These are phyloP conservation scores for Rhynchosporium graminicola DNA, from an alignment of 2,329 filamentous ascomycete species.

Conservation along the genomic window DNA sequence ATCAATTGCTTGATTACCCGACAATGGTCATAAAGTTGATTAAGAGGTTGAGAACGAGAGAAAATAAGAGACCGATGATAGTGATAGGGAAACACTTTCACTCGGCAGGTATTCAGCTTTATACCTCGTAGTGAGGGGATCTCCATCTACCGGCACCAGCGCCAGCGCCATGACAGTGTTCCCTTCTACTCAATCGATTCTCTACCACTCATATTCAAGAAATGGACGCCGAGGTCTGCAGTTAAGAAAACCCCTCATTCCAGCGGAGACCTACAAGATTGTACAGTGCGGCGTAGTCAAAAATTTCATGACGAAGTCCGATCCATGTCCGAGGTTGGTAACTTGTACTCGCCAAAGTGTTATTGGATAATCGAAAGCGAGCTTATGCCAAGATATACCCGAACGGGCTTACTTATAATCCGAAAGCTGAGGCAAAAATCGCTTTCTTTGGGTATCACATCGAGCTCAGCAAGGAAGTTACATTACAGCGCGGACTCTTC, in stretches of 20 bases:
- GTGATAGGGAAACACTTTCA: background rate
- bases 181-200: background rate
- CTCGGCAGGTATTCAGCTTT: background rate
- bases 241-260: background rate
- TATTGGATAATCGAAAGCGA: background rate
- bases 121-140: conserved; percentile 9
- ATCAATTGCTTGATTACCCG: background rate
- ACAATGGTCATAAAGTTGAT: background rate
- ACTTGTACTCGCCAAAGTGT: background rate
- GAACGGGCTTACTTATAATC: too few species aligned
- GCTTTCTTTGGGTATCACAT: too few species aligned
- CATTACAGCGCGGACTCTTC: too few species aligned
- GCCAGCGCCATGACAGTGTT: background rate
- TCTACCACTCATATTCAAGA: background rate
- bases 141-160: background rate
- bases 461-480: too few species aligned
- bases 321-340: background rate
- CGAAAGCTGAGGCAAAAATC: too few species aligned
- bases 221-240: background rate
- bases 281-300: background rate
- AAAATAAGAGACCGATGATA: too few species aligned
- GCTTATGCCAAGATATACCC: background rate
- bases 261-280: background rate
- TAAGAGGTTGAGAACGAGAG: background rate
- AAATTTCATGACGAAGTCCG: background rate